Conservation (phyloP, 768 basidiomycete species). For the Hypsizygus marmoreus region DNA sequence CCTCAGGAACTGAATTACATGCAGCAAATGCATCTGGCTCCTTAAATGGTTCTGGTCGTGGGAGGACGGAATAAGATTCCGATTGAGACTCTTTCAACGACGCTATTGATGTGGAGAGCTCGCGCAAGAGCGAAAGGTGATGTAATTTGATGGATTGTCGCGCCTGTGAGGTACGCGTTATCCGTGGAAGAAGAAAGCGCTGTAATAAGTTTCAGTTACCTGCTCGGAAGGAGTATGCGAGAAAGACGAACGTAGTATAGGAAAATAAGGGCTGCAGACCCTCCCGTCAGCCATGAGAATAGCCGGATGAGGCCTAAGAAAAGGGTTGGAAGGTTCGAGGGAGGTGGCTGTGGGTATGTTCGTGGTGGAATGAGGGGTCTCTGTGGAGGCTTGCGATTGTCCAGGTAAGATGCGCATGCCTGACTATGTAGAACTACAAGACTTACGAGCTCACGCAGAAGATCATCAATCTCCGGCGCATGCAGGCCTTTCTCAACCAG, state of each 20-base stretch:
- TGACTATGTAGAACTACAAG: background rate
- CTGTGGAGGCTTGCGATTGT: slow-evolving; percentile 27
- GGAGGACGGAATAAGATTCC: slow-evolving; percentile 58
- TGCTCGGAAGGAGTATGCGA: background rate
- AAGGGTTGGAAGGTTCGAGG: slow-evolving; percentile 68
- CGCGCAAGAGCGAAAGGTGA: slow-evolving; percentile 55
- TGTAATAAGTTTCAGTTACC: slow-evolving; percentile 27
- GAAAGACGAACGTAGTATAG: slow-evolving; percentile 62
- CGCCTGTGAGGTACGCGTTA: slow-evolving; percentile 59
- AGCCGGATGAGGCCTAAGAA: slow-evolving; percentile 63
- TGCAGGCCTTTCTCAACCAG: slow-evolving; percentile 70
- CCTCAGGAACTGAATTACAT: slow-evolving; percentile 48
- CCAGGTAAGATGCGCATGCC: background rate
- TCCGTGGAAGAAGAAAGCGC: slow-evolving; percentile 71
- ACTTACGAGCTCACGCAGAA: slow-evolving; percentile 60
- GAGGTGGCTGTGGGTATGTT: slow-evolving; percentile 70
- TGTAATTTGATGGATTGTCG: slow-evolving; percentile 62
- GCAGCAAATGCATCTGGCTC: slow-evolving; percentile 47
- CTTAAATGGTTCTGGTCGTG: slow-evolving; percentile 49
- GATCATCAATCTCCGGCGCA: slow-evolving; percentile 56
- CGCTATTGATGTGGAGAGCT: slow-evolving; percentile 57
- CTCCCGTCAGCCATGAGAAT: slow-evolving; percentile 67
- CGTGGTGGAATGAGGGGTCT: slow-evolving; percentile 66
- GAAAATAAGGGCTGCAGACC: slow-evolving; percentile 57
- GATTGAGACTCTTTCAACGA: slow-evolving; percentile 56